Base-by-base conservation (phyloP, 768 basidiomycete genomes). In the Xerocomus potaroensis region DNA sequence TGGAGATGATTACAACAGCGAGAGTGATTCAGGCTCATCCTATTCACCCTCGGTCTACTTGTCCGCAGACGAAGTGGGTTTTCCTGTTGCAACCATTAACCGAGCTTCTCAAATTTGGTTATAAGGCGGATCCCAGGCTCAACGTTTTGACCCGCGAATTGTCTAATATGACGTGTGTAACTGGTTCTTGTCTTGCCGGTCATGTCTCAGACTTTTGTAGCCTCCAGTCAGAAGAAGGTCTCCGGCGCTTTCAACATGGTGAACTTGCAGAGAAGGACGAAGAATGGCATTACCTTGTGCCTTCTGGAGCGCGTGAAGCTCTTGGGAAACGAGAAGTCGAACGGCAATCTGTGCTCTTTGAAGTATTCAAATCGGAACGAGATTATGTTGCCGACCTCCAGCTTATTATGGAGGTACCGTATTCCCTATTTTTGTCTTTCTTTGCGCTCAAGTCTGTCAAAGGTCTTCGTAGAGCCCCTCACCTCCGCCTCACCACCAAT, bases 301-400 rank as follows among this genome's bases (percentile, higher is more conserved):
- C 91, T 1, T 57, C 69, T n/a, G 80, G 80, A 56, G 80, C 91
- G 0, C 72, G 77, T 14, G 81, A 84, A 23, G 78, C 81, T 1
- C 67, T 98, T 3, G 81, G 84, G 21, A 80, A 83, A 60, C 65
- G 78, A 41, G 92, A 96, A 62, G 83, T 93, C 18, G 80, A 86
- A 48, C 77, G 93, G 36, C 93, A 97, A 63, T 87, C 82, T 21
- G 80, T 83, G 31, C 75, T 99, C 6, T 94, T 93, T 55, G 94
- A 98, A 62, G 69, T 95, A 19, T 83, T 97, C 66, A 85, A 90
- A 64, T 83, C 86, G 0, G 96, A 99, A 69, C 76, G 83, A 51
- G 85, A 91, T 49, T 97, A 96, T 62, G 85, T 92, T 10, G 65
- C 76, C 24, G 95, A 97, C 67, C 66, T 99, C 40, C 75, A 82